Base-by-base conservation (phyloP, 768 basidiomycete species). In the Candolleomyces efflorescens region DNA sequence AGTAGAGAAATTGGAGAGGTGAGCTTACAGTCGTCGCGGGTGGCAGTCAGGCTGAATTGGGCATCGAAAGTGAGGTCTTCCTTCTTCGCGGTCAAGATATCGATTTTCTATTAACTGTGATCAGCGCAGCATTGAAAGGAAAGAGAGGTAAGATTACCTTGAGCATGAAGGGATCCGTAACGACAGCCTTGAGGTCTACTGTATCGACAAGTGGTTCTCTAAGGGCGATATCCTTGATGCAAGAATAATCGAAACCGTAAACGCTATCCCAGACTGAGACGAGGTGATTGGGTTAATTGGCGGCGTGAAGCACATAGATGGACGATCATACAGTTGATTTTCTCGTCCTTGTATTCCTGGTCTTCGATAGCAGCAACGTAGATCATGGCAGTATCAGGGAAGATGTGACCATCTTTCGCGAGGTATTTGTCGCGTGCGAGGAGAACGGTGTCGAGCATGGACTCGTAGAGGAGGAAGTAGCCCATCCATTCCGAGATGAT, bases 401-500 rank as follows among this genome's bases (percentile, higher is more conserved):
- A 98, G 70, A 99, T 92, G 52, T 91, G 80, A 55, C 97, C 97
- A 45, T 77, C 91, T 52, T 85, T 85, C 65, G 90, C 94, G 65
- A 99, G 85, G 78, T 97, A 98, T 73, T 92, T 92, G 81, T 99
- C 97, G 58, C 97, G 85, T 6, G 97, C 97, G 48, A 95, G 81
- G 44, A 99, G 85, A 55, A 99, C 97, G 23, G 95, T 98, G 76
- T 99, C 96, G 63, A 98, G 86, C 97, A 99, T 98, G 67, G 94
- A 95, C 72, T 98, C 97, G 78, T 98, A 98, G 36, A 99, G 84
- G 51, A 98, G 79, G 82, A 98, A 98, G 76, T 99, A 99, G 44
- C 97, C 97, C 97, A 99, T 99, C 97, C 96, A 99, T 72, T 99
- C 97, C 60, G 94, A 97, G 69, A 99, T 92, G 76, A 99, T 97